phyloP scores from a whole-genome alignment of 441 rosid species.

The Mallotus japonicus region DNA sequence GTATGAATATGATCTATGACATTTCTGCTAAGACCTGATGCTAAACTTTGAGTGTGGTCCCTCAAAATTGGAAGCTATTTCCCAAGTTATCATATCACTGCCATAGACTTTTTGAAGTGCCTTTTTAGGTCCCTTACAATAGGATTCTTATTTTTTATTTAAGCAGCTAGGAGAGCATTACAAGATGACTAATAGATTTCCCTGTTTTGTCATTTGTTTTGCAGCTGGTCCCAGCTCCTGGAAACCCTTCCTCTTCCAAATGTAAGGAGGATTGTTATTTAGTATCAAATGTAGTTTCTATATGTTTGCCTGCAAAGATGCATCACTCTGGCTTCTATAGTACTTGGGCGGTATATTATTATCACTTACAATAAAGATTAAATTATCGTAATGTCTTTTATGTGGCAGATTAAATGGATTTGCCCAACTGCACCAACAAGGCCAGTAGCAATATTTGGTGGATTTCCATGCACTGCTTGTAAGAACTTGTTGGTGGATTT shows the following conservation, averaged over 20 bases:
- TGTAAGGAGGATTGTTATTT: constrained; percentile 40
- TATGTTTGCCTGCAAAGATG: not conserved
- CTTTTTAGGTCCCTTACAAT: constrained; percentile 3
- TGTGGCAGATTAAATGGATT: constrained; percentile 83
- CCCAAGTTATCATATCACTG: constrained; percentile 15
- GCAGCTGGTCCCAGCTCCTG: constrained; percentile 79
- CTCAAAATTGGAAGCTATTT: constrained; percentile 16
- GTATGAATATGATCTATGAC: constrained; percentile 9
- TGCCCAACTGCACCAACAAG: constrained; percentile 94
- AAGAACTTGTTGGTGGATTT: constrained; percentile 27
- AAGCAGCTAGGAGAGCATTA: not conserved
- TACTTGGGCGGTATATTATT: not conserved
- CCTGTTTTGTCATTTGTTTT: constrained; percentile 27
- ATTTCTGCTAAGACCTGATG: constrained; percentile 16
- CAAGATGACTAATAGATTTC: constrained; percentile 23
- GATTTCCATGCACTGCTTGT: constrained; percentile 93
- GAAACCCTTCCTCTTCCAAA: constrained; percentile 79
- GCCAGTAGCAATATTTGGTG: constrained; percentile 71
- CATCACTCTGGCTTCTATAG: constrained; percentile 12
- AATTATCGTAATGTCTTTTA: constrained; percentile 14
- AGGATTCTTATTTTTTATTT: constrained; percentile 4
- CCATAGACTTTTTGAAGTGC: constrained; percentile 8
- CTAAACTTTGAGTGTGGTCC: constrained; percentile 30
- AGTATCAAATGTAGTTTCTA: not conserved
- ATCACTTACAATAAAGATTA: not conserved